Evolutionary conservation across 768 basidiomycete species (phyloP), one percentile per base, ranked within the genome.

Genomic region (Goffeauzyma gilvescens): DNA sequence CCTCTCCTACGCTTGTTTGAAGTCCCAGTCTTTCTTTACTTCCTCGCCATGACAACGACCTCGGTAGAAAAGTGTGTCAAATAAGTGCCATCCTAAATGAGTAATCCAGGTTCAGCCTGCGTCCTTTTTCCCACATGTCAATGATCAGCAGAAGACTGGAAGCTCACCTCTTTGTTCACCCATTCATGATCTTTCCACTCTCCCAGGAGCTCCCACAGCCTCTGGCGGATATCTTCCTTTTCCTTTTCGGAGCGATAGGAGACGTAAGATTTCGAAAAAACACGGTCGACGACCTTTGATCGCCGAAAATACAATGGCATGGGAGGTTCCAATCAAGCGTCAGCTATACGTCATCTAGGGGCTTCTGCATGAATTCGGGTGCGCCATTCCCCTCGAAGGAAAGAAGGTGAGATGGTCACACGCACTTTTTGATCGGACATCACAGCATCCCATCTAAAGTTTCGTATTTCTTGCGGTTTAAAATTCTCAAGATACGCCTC

Each of bases 181-280:
- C 82, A 89, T 17, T 67, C 68, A 32, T 55, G 74, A 1, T 71
- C 76, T 7, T 79, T 72, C 15, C 75, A 76, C 21, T 61, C 65
- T 40, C 71, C 58, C 2, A 84, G 57, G 41, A 84, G 75, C 7
- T 58, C 67, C 32, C 68, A 64, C 22, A 85, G 57, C 34, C 73
- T 68, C 8, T 65, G 51, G 18, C 63, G 59, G 25, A 86, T 69
- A 31, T 69, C 65, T 10, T 60, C 60, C 62, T 72, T 78, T 52
- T 75, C 71, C n/a, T 70, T 70, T 2, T 70, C 71, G 2, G 71
- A 64, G 26, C 79, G 67, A 17, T 78, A 62, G 0, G 79, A 70
- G 32, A 87, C 75, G 61, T 87, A 93, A 50, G 82, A 86, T 67
- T 90, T 93, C 64, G 76, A 84, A 45, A 69, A 68, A 2, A 76